Percentiles rank a stretch among this genome's conserved stretches.
Conservation (phyloP, 164 flowering plant species). For the Aristolochia contorta region DNA sequence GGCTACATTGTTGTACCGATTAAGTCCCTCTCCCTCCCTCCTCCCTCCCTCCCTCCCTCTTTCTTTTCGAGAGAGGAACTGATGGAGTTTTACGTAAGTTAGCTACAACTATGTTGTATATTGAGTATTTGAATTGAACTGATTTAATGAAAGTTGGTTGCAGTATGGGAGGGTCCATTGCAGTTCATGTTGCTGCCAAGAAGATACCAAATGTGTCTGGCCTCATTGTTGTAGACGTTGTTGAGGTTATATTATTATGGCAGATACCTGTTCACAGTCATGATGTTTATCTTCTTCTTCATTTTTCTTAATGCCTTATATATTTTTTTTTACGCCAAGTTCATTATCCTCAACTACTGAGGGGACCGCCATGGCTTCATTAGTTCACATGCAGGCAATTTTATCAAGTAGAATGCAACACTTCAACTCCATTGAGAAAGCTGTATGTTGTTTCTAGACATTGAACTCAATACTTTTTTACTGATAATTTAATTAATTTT, state of each 20-base stretch:
- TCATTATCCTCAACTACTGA: slow-evolving; percentile 24
- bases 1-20: not conserved
- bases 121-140: not conserved
- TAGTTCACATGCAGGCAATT: slow-evolving; percentile 93
- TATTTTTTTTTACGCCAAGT: slow-evolving; percentile 2
- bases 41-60: too few relatives aligned
- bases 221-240: slow-evolving; percentile 87
- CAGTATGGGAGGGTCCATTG: slow-evolving; percentile 99
- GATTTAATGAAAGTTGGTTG: slow-evolving; percentile 1
- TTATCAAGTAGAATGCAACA: slow-evolving; percentile 79
- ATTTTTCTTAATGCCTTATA: not conserved
- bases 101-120: not conserved
- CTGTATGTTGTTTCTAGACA: slow-evolving; percentile 37
- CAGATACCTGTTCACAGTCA: not conserved
- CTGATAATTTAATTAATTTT: too few relatives aligned
- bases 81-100: too few relatives aligned
- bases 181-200: slow-evolving; percentile 90
- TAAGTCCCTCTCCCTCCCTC: too few relatives aligned
- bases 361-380: slow-evolving; percentile 98
- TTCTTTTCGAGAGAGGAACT: too few relatives aligned
- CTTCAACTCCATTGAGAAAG: slow-evolving; percentile 77
- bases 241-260: slow-evolving; percentile 54
- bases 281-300: not conserved
- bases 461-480: not conserved
- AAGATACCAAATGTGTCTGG: slow-evolving; percentile 69